Evolutionary conservation across 179 eudicot genomes (phyloP).

Genomic region (Spergularia azorica): DNA sequence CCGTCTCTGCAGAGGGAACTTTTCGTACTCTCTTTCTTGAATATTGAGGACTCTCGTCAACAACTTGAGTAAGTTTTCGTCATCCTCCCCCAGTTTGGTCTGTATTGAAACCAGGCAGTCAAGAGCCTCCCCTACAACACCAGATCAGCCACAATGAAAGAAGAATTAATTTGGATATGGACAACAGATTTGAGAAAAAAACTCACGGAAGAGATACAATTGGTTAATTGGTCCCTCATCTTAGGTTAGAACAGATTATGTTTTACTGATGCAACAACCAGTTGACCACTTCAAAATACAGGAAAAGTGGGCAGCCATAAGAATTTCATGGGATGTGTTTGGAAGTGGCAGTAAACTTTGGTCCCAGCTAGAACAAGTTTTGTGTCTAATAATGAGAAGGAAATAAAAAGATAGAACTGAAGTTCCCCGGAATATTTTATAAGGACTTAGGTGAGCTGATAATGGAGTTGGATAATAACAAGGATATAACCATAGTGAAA

Average conservation of each 20-base stretch:
- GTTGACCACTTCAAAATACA: too few species aligned
- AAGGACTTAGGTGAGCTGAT: too few species aligned
- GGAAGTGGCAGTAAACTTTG: neutral
- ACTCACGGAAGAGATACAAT: neutral
- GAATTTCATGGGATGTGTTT: neutral
- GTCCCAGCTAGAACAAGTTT: neutral
- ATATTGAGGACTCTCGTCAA: conserved; percentile 68
- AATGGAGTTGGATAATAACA: too few species aligned
- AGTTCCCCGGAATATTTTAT: too few species aligned
- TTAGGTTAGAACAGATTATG: neutral
- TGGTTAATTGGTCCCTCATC: neutral
- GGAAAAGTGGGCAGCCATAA: neutral
- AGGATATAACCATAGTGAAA: too few species aligned
- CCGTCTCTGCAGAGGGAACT: conserved; percentile 66
- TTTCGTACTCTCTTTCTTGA: conserved; percentile 78
- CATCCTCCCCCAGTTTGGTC: conserved; percentile 59
- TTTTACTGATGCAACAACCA: too few species aligned
- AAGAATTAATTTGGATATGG: neutral
- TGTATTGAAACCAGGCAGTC: conserved; percentile 84
- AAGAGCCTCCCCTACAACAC: conserved; percentile 75
- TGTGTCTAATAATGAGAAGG: neutral
- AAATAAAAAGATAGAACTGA: too few species aligned
- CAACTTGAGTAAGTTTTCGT: conserved; percentile 46
- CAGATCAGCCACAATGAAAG: neutral
- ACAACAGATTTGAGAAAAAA: neutral